Evolutionary conservation across 208 protist genomes (phyloP).

Genomic region (Strigomonas oncopelti): DNA sequence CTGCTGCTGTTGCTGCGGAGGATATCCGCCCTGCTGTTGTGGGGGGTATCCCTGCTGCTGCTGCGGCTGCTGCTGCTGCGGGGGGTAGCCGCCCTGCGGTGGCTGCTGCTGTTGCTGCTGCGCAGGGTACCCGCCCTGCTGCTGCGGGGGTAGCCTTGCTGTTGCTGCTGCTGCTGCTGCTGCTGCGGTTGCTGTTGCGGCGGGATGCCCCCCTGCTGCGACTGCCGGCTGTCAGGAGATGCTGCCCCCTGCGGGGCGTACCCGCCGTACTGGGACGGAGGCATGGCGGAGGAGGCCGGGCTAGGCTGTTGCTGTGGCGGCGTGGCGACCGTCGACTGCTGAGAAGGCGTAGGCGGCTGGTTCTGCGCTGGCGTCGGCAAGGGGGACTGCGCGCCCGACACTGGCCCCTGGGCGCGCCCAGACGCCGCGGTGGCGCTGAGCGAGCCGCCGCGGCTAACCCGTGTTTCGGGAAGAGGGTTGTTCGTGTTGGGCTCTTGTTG

Average conservation of each 20-base stretch:
- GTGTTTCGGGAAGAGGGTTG: conserved; percentile 18
- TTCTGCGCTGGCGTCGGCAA: conserved; percentile 12
- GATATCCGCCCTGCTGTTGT: conserved; percentile 18
- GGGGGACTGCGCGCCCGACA: too few species aligned
- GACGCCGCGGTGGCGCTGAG: conserved; percentile 3
- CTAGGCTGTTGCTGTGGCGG: conserved; percentile 6
- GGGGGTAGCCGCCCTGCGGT: conserved; percentile 1
- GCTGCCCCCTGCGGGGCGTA: background rate
- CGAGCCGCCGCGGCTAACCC: conserved; percentile 17
- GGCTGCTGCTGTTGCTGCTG: conserved; percentile 20
- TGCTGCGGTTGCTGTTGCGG: conserved; percentile 3
- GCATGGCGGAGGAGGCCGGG: conserved; percentile 2
- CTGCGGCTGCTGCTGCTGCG: conserved; percentile 9
- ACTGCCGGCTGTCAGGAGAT: background rate
- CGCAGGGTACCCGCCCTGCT: conserved; percentile 10
- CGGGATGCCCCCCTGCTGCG: conserved; percentile 3
- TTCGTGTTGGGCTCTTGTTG: background rate
- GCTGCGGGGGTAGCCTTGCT: conserved; percentile 17
- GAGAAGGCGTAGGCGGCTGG: background rate
- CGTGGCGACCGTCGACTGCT: conserved; percentile 5
- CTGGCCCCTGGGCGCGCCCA: too few species aligned
- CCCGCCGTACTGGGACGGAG: conserved; percentile 5
- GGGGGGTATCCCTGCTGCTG: conserved; percentile 13
- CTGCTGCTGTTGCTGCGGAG: conserved; percentile 28
- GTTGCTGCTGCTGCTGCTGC: conserved; percentile 14